Base-by-base conservation (phyloP, 305 asterid genomes). In the Solanum hybrid region DNA sequence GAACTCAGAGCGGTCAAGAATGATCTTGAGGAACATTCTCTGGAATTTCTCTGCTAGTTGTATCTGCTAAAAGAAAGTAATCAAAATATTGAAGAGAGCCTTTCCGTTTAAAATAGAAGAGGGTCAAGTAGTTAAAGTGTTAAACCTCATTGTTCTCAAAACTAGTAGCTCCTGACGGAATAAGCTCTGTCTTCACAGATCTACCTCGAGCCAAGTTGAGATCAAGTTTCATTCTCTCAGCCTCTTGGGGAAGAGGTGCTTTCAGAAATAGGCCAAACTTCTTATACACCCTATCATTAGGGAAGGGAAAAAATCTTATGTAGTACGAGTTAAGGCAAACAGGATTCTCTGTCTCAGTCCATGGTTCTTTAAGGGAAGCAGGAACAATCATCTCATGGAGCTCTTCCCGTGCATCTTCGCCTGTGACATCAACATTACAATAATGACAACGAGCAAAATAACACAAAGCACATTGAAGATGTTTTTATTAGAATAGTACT, bases 361-460 rank as follows among this genome's bases (percentile, higher is more conserved):
- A 97, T 31, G 93, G 92, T 87, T 91, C 94, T 92, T 92, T 93
- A 87, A 98, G 94, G 91, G 94, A 95, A 80, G 95, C 93, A 40
- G 99, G 99, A 92, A 98, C 95, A 90, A 96, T 95, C 98, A 98
- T 98, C 95, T 96, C 97, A 88, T 97, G 94, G 80, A 98, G 96
- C 92, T 95, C 99, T 42, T 92, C 94, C 88, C 95, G 96, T 69
- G 94, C 92, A 76, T 97, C 95, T 81, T 94, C 95, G 79, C 92
- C 99, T 96, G 95, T 84, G 93, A 91, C 91, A 87, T 88, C 80
- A 90, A 89, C 66, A 92, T 72, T 82, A 85, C 22, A 81, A 91
- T 88, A 64, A 90, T 81, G 31, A 92, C 72, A 86, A 89, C 27
- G 81, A 45, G 82, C 56, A 75, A 84, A 88, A 81, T 73, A 81